Conservation (phyloP, 2,329 filamentous ascomycete genomes). For the Alternaria arbusti region DNA sequence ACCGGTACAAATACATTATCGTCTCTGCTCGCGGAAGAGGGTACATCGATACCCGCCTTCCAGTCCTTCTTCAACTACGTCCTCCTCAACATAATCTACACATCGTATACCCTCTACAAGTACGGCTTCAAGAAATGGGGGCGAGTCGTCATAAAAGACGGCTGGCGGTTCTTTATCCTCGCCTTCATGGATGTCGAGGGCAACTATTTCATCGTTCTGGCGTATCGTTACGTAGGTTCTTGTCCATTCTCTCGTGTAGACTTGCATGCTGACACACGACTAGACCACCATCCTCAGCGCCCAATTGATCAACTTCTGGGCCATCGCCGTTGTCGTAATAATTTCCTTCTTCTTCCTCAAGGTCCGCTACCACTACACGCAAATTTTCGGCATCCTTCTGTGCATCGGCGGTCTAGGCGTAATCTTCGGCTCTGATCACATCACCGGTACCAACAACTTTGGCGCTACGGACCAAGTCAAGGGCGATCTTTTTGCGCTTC, state of each 20-base stretch:
- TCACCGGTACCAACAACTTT: conserved; percentile 76
- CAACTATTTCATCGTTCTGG: conserved; percentile 97
- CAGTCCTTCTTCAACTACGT: conserved; percentile 96
- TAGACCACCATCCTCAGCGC: conserved; percentile 90
- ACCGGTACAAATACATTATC: conserved; percentile 93
- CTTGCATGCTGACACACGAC: neutral
- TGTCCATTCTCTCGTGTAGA: neutral
- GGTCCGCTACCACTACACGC: conserved; percentile 88
- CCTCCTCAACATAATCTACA: conserved; percentile 81
- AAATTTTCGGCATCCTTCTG: conserved; percentile 85
- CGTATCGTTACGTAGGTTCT: conserved; percentile 69
- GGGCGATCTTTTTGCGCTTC: conserved; percentile 88
- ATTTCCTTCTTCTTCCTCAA: conserved; percentile 82
- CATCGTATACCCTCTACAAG: conserved; percentile 76
- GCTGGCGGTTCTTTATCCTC: conserved; percentile 91
- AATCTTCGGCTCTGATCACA: conserved; percentile 84
- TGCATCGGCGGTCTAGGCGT: conserved; percentile 91
- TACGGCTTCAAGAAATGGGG: conserved; percentile 78
- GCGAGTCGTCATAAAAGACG: conserved; percentile 69
- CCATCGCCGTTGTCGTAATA: conserved; percentile 88
- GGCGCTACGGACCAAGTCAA: conserved; percentile 75
- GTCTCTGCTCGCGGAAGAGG: conserved; percentile 69
- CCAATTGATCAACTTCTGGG: conserved; percentile 98
- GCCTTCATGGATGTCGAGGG: conserved; percentile 94
- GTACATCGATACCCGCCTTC: conserved; percentile 89